Base-by-base conservation (phyloP, 139 green algal species). In the Chlorella sorokiniana region DNA sequence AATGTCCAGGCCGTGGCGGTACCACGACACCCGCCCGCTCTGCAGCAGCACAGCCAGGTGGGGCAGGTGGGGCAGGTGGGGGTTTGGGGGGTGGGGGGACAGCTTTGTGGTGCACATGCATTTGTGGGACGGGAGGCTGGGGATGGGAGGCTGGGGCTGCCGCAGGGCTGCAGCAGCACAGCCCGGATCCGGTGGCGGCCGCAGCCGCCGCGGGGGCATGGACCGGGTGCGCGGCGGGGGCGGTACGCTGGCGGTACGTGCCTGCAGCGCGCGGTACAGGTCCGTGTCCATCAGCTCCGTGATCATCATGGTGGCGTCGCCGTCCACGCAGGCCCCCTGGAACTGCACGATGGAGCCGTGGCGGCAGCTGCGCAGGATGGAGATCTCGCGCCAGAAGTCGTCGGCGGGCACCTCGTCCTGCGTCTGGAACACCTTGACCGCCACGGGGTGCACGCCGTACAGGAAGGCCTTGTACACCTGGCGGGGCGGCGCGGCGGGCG, bases 281-380 rank as follows among this genome's bases (percentile, higher is more conserved):
- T 81, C 75, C 35, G 59, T 72, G n/a, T 81, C 75, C 75, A 81
- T 68, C 10, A 81, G 75, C 59, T 81, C 75, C 0, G 75, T 81
- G 35, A 81, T 61, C 75, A 81, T 72, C 75, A 81, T 81, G n/a
- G 75, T 81, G n/a, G 75, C 61, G 75, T 81, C 75, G 31, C 75
- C 75, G 20, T 81, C 59, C n/a, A 71, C 61, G 44, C 75, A 81
- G 0, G 75, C 63, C 40, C 75, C 75, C 75, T 79, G 41, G 29
- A 81, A 59, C 59, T 62, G 74, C 38, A 81, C 74, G n/a, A 81
- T 81, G 74, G 61, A 62, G 56, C 2, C 2, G 74, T 81, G 74
- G 14, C 56, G 59, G 74, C 74, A 81, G 40, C 56, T 62, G 54
- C 56, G 56, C 74, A 81, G 40, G 56, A 81, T 81, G 40, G 38